Evolutionary conservation across 805 yeast species (phyloP).

Genomic region (Kodamaea kakaduensis): DNA sequence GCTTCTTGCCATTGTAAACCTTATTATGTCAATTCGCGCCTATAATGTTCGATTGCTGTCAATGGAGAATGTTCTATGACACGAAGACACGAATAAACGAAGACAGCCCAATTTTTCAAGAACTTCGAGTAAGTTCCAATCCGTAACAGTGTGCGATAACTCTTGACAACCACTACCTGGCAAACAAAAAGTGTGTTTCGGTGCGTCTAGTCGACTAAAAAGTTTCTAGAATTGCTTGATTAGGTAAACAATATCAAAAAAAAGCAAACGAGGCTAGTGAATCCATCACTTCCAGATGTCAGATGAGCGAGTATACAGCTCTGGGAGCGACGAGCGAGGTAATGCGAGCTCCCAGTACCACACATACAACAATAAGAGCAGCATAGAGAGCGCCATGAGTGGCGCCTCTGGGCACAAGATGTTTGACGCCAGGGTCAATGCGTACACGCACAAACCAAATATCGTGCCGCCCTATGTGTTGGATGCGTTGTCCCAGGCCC

Average conservation of each 20-base stretch:
- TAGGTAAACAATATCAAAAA: not conserved
- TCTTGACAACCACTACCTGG: too few species aligned
- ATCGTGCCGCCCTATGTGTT: conserved; percentile 62
- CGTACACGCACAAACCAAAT: conserved; percentile 35
- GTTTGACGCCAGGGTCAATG: conserved; percentile 20
- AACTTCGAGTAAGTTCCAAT: too few species aligned
- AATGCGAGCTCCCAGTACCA: conserved; percentile 1
- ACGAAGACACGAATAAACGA: too few species aligned
- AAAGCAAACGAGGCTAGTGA: not conserved
- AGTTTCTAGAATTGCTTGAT: too few species aligned
- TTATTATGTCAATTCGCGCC: too few species aligned
- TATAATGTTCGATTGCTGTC: too few species aligned
- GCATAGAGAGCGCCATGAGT: conserved; percentile 5
- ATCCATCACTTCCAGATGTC: not conserved
- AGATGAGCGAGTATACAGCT: conserved; percentile 4
- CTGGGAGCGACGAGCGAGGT: conserved; percentile 6
- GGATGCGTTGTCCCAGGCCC: conserved; percentile 46
- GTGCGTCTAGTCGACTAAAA: too few species aligned
- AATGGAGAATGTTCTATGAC: too few species aligned
- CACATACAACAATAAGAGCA: conserved; percentile 2
- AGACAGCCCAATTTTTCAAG: too few species aligned
- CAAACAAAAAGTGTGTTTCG: too few species aligned
- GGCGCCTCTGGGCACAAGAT: conserved; percentile 3
- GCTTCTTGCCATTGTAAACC: too few species aligned
- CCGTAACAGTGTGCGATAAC: too few species aligned